phyloP scores from a whole-genome alignment of 192 early-diverging fungal species.

The Mortierella alpina region DNA sequence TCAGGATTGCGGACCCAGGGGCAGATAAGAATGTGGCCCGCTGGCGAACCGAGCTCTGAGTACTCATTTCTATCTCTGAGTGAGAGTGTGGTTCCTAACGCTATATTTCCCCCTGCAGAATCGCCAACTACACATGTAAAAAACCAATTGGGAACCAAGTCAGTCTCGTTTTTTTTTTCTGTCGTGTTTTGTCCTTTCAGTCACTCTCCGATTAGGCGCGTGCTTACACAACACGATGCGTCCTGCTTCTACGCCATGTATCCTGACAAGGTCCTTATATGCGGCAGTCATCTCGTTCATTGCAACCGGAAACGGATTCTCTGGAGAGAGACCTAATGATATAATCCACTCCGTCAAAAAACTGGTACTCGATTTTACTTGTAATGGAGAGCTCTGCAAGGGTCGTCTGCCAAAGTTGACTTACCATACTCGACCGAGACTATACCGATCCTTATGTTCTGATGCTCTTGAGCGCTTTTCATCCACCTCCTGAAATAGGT shows the following conservation, averaged over 20 bases:
- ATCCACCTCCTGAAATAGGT: slow-evolving; percentile 20
- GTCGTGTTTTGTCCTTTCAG: not conserved
- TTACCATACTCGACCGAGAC: slow-evolving; percentile 42
- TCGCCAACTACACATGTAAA: slow-evolving; percentile 13
- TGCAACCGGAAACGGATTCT: slow-evolving; percentile 29
- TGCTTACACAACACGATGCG: slow-evolving; percentile 29
- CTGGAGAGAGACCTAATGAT: slow-evolving; percentile 27
- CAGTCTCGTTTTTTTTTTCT: not conserved
- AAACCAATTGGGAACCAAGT: not conserved
- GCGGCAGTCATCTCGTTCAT: slow-evolving; percentile 34
- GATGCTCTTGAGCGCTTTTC: slow-evolving; percentile 20
- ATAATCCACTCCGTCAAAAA: no score
- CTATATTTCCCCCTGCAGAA: slow-evolving; percentile 42
- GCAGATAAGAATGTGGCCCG: slow-evolving; percentile 20
- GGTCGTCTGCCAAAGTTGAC: no score
- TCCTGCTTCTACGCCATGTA: slow-evolving; percentile 11
- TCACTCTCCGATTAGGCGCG: not conserved
- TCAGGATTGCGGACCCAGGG: slow-evolving; percentile 33
- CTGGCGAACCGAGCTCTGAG: slow-evolving; percentile 7
- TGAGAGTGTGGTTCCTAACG: slow-evolving; percentile 16
- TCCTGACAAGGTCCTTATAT: slow-evolving; percentile 19
- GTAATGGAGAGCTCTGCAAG: not conserved
- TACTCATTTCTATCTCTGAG: slow-evolving; percentile 24
- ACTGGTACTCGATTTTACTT: no score
- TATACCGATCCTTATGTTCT: slow-evolving; percentile 27